phyloP scores from a whole-genome alignment of 768 basidiomycete species.

The Mrakia hoshinonis region DNA sequence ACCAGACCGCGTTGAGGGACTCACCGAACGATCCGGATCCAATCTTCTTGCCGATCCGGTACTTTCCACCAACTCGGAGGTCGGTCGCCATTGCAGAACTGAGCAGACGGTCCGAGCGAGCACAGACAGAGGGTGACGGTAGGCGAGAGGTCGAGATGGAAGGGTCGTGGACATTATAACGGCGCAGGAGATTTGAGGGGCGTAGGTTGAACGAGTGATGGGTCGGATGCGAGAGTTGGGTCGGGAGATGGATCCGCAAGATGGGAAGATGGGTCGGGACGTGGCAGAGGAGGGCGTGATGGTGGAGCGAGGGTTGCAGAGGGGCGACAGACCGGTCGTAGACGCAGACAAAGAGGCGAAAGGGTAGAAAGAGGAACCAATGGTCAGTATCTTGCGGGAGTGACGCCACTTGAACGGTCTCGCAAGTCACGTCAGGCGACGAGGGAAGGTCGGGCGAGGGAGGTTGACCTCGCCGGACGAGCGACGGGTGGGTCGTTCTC shows the following conservation, averaged over 20 bases:
- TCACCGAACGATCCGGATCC: slow-evolving; percentile 29
- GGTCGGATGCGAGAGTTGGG: neutral
- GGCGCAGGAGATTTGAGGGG: neutral
- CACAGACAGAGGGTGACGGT: neutral
- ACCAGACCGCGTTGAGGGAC: neutral
- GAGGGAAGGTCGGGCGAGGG: neutral
- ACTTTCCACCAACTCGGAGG: slow-evolving; percentile 30
- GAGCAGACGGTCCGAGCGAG: neutral
- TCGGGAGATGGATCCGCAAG: no score
- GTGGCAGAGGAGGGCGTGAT: neutral
- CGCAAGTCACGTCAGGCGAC: neutral
- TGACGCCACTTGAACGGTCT: no score
- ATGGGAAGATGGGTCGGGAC: neutral
- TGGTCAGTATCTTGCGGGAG: neutral
- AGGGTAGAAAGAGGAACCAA: neutral
- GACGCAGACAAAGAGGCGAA: neutral
- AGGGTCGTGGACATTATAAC: neutral
- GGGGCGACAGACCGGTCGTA: neutral
- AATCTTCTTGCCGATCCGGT: slow-evolving; percentile 31
- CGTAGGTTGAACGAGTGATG: neutral
- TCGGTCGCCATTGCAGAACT: slow-evolving; percentile 29
- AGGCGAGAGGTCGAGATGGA: slow-evolving; percentile 4
- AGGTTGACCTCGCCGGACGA: no score
- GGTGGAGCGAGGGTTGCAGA: neutral
- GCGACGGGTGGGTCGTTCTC: no score